Evolutionary conservation across 2,329 filamentous ascomycete genomes (phyloP).

Genomic region (Colletotrichum viniferum): DNA sequence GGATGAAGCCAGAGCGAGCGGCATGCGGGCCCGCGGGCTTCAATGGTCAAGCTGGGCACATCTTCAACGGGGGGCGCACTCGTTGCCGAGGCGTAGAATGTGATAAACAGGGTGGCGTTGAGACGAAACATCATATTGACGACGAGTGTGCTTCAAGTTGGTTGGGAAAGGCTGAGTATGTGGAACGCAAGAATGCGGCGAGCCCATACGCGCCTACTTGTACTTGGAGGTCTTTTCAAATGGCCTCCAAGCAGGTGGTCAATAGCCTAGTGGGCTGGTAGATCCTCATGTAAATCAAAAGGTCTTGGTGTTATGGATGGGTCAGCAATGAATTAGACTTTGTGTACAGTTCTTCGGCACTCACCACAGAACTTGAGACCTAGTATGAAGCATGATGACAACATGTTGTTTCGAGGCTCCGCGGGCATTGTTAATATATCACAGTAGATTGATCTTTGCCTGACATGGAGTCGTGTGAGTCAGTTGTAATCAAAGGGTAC

Average conservation of each 20-base stretch:
- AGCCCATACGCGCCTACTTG: background rate
- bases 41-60: background rate
- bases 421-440: background rate
- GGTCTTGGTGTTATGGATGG: accelerated
- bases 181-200: background rate
- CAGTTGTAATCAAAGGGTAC: background rate
- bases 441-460: background rate
- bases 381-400: background rate
- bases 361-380: background rate
- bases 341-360: background rate
- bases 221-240: background rate
- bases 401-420: background rate
- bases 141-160: accelerated
- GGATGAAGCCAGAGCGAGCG: background rate
- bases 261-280: background rate
- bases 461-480: background rate
- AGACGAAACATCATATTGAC: background rate
- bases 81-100: background rate
- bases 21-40: background rate
- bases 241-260: background rate
- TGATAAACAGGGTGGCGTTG: background rate
- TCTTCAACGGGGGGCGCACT: accelerated
- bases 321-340: background rate
- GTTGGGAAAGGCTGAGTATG: background rate
- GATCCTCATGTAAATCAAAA: background rate